Conservation (phyloP, 352 stramenopile genomes). For the Globisporangium acanthophoron region DNA sequence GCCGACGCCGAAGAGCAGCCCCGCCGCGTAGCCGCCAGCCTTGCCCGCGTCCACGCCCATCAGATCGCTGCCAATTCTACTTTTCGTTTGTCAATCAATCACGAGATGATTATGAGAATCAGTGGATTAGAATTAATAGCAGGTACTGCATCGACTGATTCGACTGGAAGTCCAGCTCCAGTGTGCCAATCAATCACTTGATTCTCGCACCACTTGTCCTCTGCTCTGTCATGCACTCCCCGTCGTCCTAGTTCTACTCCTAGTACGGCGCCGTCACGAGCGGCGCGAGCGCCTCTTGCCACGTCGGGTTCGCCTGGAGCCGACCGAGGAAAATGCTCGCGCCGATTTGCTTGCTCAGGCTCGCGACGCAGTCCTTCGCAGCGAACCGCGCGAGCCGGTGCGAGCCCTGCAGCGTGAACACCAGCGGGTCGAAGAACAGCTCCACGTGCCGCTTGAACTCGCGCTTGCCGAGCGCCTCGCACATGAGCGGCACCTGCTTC, state of each 20-base stretch:
- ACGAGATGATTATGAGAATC: background rate
- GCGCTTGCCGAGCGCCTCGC: constrained; percentile 69
- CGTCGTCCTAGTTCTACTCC: background rate
- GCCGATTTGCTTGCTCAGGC: constrained; percentile 74
- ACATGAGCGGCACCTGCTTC: constrained; percentile 79
- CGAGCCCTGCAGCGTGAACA: constrained; percentile 73
- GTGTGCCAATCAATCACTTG: background rate
- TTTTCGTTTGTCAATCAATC: constrained; percentile 3
- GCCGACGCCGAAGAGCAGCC: constrained; percentile 43
- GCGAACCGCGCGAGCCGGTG: constrained; percentile 67
- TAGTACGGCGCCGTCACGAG: constrained; percentile 11
- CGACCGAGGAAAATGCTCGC: constrained; percentile 79
- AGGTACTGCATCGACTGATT: background rate
- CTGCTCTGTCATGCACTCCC: too few species aligned
- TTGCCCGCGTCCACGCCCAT: constrained; percentile 31
- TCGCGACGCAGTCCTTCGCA: constrained; percentile 65
- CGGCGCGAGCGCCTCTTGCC: constrained; percentile 52
- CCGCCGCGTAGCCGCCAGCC: constrained; percentile 36
- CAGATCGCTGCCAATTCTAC: too few species aligned
- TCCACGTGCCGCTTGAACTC: constrained; percentile 83
- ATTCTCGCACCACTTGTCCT: background rate
- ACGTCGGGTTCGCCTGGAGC: constrained; percentile 60
- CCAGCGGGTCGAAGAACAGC: constrained; percentile 78
- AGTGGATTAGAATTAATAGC: background rate
- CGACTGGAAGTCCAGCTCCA: background rate